phyloP scores from a whole-genome alignment of 192 early-diverging fungal genomes.

The Spinellus fusiger region DNA sequence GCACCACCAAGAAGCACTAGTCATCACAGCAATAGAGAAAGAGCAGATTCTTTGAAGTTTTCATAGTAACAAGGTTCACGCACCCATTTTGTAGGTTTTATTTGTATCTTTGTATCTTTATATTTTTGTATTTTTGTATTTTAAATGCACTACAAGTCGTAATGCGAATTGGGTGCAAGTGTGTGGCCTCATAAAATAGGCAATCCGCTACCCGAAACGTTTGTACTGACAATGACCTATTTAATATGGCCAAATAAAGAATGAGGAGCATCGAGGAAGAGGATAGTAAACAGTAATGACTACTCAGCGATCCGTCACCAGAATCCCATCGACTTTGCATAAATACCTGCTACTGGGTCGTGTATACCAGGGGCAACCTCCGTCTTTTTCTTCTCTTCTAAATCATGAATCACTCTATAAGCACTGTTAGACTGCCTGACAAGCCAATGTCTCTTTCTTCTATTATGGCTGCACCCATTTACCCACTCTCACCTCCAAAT shows the following conservation, averaged over 20 bases:
- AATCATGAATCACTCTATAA: not conserved
- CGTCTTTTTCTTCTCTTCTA: not conserved
- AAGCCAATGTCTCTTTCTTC: slow-evolving; percentile 25
- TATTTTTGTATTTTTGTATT: not conserved
- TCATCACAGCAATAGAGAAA: too few species aligned
- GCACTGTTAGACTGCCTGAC: not conserved
- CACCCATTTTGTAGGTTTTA: too few species aligned
- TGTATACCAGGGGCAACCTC: not conserved
- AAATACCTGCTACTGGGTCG: not conserved
- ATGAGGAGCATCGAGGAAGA: not conserved
- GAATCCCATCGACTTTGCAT: not conserved
- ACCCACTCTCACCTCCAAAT: not conserved
- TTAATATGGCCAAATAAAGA: slow-evolving; percentile 1
- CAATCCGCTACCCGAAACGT: not conserved
- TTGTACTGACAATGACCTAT: not conserved
- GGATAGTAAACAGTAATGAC: not conserved
- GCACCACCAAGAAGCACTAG: too few species aligned
- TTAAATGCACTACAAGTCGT: not conserved
- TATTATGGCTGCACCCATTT: slow-evolving; percentile 17
- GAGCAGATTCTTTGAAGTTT: too few species aligned
- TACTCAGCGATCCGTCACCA: not conserved
- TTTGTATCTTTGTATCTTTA: too few species aligned
- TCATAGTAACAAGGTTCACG: too few species aligned
- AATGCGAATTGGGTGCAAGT: not conserved
- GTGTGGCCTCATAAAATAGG: not conserved